Conservation (phyloP, 805 yeast genomes). For the Saccharomycopsis babjevae region DNA sequence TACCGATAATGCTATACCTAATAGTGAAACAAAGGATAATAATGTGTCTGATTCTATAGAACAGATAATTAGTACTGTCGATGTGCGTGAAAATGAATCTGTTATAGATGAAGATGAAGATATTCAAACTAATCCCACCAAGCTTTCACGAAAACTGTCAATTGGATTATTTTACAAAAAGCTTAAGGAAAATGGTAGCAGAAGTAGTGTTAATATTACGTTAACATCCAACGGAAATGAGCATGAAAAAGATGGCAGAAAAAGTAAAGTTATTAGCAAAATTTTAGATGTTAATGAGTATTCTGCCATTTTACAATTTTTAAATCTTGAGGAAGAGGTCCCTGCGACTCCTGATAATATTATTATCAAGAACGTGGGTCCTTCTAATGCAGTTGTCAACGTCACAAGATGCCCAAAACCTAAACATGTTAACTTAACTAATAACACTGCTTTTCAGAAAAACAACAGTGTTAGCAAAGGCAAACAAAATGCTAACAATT, state of each 20-base stretch:
- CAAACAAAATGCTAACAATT: background rate
- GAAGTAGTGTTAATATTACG: background rate
- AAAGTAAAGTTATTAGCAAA: conserved; percentile 14
- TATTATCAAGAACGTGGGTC: background rate
- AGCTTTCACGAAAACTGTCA: background rate
- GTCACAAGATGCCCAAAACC: background rate
- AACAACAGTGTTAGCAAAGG: background rate
- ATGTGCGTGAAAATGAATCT: background rate
- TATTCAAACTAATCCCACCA: background rate
- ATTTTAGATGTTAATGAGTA: conserved; percentile 15
- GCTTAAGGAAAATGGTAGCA: background rate
- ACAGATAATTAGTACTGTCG: background rate
- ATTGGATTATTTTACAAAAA: background rate
- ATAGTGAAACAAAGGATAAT: background rate
- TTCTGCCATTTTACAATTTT: conserved; percentile 15
- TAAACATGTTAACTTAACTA: background rate
- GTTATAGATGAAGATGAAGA: background rate
- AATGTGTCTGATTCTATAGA: background rate
- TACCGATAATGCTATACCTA: background rate
- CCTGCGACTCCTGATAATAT: background rate
- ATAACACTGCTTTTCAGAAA: background rate
- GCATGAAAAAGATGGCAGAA: conserved; percentile 4
- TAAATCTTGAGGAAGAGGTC: conserved; percentile 4
- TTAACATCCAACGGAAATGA: background rate
- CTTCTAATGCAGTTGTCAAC: background rate